These are phyloP conservation scores for Teunomyces tritomae DNA, from an alignment of 805 yeast genomes.

Conservation along the genomic window DNA sequence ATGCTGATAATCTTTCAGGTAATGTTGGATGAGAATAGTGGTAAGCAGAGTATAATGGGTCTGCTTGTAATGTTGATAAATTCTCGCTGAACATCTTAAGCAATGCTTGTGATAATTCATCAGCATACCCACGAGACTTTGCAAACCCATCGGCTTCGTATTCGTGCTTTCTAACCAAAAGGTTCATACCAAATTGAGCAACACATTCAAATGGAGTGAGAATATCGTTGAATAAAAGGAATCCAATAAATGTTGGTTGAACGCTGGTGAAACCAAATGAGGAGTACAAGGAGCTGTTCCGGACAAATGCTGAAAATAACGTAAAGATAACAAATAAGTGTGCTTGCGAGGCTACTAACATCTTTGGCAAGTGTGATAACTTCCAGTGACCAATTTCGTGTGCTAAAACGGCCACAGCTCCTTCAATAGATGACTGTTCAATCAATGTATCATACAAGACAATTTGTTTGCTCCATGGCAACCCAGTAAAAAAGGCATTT, in stretches of 20 bases:
- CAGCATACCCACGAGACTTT: constrained; percentile 65
- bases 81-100: constrained; percentile 77
- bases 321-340: constrained; percentile 66
- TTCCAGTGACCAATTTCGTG: constrained; percentile 99
- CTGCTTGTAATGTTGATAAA: constrained; percentile 83
- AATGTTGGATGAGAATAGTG: constrained; percentile 90
- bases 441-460: constrained; percentile 91
- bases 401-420: constrained; percentile 93
- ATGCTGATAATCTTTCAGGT: constrained; percentile 81
- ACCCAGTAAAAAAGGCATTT: constrained; percentile 92
- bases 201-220: constrained; percentile 74
- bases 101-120: constrained; percentile 67
- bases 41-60: constrained; percentile 84
- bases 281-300: constrained; percentile 71
- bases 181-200: constrained; percentile 63
- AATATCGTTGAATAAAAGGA: constrained; percentile 73
- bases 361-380: constrained; percentile 78
- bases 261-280: constrained; percentile 70
- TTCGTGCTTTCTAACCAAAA: constrained; percentile 81
- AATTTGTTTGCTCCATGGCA: constrained; percentile 96
- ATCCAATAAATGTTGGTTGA: constrained; percentile 78
- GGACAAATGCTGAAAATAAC: constrained; percentile 74
- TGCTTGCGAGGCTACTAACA: constrained; percentile 61
- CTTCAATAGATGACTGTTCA: constrained; percentile 68
- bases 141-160: constrained; percentile 93